phyloP scores from a whole-genome alignment of 2,329 filamentous ascomycete genomes.

The Colletotrichum tropicicola region DNA sequence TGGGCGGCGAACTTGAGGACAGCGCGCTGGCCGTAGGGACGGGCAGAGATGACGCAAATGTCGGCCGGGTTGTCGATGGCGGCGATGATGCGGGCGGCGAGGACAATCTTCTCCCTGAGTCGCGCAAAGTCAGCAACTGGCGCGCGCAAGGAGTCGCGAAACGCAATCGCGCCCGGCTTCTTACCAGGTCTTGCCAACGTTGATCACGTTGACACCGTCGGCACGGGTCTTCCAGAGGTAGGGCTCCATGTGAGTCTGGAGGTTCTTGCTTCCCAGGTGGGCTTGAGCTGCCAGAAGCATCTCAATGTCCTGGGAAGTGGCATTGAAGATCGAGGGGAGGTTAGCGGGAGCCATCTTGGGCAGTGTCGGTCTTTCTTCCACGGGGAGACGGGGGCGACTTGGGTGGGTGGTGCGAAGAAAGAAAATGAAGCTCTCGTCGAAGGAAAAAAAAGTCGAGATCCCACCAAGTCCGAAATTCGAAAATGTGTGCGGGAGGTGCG shows the following conservation, averaged over 20 bases:
- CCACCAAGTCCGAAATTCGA: conserved; percentile 8
- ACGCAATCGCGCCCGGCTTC: conserved; percentile 42
- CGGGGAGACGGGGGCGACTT: conserved; percentile 31
- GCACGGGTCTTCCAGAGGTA: conserved; percentile 99
- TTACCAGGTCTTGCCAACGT: conserved; percentile 99
- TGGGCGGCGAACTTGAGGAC: conserved; percentile 99
- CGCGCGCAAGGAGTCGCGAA: background rate
- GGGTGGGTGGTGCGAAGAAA: conserved; percentile 34
- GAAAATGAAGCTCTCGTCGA: conserved; percentile 15
- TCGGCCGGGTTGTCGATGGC: conserved; percentile 99
- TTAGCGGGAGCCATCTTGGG: conserved; percentile 93
- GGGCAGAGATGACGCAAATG: conserved; percentile 98
- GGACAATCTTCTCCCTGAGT: conserved; percentile 97
- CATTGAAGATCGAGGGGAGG: conserved; percentile 95
- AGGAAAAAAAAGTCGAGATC: conserved; percentile 5
- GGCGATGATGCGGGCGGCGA: conserved; percentile 98
- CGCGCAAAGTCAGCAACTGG: conserved; percentile 16
- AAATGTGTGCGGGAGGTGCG: conserved; percentile 21
- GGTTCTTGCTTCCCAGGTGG: conserved; percentile 98
- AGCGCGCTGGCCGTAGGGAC: conserved; percentile 99
- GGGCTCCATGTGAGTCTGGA: conserved; percentile 99
- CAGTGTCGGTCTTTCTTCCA: conserved; percentile 30
- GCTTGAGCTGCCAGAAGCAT: conserved; percentile 97
- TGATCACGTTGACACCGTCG: conserved; percentile 98
- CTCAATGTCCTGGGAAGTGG: conserved; percentile 98